Evolutionary conservation across 768 basidiomycete species (phyloP), one percentile per base, ranked within the genome.

Genomic region (Calvatia gigantea): DNA sequence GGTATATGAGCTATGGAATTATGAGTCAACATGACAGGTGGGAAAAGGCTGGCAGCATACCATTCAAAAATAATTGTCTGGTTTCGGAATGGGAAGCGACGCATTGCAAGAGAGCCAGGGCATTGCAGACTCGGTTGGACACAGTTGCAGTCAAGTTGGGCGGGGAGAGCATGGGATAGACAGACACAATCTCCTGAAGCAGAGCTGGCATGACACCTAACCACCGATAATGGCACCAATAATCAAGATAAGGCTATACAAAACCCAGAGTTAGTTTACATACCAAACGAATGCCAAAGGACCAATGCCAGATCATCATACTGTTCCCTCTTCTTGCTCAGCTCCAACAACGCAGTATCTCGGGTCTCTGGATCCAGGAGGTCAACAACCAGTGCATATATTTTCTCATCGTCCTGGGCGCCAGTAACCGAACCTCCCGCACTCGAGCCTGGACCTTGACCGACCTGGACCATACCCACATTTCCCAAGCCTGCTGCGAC

Each of bases 271-370:
- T 8, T 35, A 4, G 17, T 3, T 33, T 28, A 61, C 75, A 55
- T 61, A 96, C 96, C 96, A 65, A 98, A 99, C 2, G 94, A 94
- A 65, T 98, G 95, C 97, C 97, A 99, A 6, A 99, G 79, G 23
- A 99, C 91, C 39, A 98, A 81, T 1, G 97, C 97, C 43, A 99
- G 84, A 72, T 99, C 95, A 68, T 99, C 97, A 67, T 96, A 98
- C 71, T 98, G 95, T 73, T 98, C 97, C 60, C 97, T 78, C 77
- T 98, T 98, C 81, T 99, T 98, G 75, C 93, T 96, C 64, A 99
- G 78, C 73, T 99, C 97, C 51, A 98, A 78, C 46, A 99, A 75
- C 1, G 97, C 96, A 2, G 79, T 80, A 67, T 99, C 97, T 59
- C 96, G 81, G n/a, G 87, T 83, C 53, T 76, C 81, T 1, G 88